These are phyloP conservation scores for Kluyveromyces nonfermentans DNA, from an alignment of 805 yeast species.

Conservation along the genomic window DNA sequence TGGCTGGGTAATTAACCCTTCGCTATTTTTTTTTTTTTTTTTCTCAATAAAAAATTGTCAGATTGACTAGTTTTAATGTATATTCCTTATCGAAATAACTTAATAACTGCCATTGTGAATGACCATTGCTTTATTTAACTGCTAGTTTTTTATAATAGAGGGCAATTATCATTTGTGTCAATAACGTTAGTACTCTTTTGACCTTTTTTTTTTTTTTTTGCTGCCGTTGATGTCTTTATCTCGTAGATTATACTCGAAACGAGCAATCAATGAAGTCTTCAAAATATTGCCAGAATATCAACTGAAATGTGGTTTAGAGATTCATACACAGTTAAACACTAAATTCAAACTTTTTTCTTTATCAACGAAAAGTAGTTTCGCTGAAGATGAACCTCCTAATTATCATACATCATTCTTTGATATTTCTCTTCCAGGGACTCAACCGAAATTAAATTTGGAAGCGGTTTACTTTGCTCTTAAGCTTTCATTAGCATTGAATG, in stretches of 20 bases:
- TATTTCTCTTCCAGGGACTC: slow-evolving; percentile 85
- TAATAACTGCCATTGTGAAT: no score
- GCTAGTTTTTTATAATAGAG: neutral
- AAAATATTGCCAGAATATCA: slow-evolving; percentile 19
- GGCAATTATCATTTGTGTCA: neutral
- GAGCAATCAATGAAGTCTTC: slow-evolving; percentile 2
- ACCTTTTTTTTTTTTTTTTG: neutral
- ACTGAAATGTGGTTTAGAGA: slow-evolving; percentile 82
- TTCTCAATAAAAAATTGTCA: no score
- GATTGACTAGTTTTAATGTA: neutral
- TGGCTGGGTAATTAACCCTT: neutral
- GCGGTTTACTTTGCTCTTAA: slow-evolving; percentile 62
- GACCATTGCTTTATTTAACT: neutral
- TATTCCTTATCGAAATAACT: neutral
- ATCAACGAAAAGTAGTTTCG: slow-evolving; percentile 39
- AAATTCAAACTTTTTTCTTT: slow-evolving; percentile 65
- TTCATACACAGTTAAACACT: slow-evolving; percentile 83
- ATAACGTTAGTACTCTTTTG: neutral
- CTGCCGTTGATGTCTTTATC: neutral
- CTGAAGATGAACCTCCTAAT: slow-evolving; percentile 48
- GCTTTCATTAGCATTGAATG: slow-evolving; percentile 61
- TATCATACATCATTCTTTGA: slow-evolving; percentile 68
- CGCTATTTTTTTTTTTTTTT: no score
- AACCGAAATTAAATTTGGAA: slow-evolving; percentile 70
- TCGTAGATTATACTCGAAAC: slow-evolving; percentile 2